These are phyloP conservation scores for Rhododendron molle DNA, from an alignment of 148 eudicot species.

Conservation along the genomic window DNA sequence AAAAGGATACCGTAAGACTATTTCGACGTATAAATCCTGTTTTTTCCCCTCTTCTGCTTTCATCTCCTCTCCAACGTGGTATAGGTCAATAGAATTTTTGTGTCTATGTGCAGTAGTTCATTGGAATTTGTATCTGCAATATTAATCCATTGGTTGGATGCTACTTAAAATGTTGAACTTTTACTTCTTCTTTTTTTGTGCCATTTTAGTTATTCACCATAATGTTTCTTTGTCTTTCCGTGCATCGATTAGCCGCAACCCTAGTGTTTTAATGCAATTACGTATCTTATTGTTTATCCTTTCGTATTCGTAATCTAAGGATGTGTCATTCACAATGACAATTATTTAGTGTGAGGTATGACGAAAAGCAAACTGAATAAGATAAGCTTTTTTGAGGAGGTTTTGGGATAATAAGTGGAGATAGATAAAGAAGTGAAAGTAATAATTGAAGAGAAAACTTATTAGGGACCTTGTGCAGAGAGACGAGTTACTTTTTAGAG, in stretches of 20 bases:
- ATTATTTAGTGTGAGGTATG: too few relatives aligned
- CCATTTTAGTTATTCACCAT: background rate
- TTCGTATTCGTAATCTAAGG: too few relatives aligned
- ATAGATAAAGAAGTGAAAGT: too few relatives aligned
- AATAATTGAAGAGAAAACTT: too few relatives aligned
- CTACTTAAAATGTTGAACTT: background rate
- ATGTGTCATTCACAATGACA: background rate
- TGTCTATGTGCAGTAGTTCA: background rate
- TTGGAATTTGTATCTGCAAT: background rate
- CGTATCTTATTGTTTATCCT: background rate
- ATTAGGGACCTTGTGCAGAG: too few relatives aligned
- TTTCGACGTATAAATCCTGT: background rate
- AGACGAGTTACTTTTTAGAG: too few relatives aligned
- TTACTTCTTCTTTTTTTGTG: too few relatives aligned
- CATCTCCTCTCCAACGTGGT: background rate
- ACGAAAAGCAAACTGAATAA: background rate
- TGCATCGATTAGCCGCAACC: too few relatives aligned
- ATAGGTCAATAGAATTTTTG: background rate
- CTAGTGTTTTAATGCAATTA: too few relatives aligned
- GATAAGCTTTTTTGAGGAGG: too few relatives aligned
- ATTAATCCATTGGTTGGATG: background rate
- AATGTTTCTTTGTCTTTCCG: too few relatives aligned
- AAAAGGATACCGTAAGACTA: background rate
- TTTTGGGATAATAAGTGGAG: too few relatives aligned
- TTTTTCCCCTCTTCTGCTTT: background rate